These are phyloP conservation scores for Russula vinacea DNA, from an alignment of 768 basidiomycete genomes.

Conservation along the genomic window DNA sequence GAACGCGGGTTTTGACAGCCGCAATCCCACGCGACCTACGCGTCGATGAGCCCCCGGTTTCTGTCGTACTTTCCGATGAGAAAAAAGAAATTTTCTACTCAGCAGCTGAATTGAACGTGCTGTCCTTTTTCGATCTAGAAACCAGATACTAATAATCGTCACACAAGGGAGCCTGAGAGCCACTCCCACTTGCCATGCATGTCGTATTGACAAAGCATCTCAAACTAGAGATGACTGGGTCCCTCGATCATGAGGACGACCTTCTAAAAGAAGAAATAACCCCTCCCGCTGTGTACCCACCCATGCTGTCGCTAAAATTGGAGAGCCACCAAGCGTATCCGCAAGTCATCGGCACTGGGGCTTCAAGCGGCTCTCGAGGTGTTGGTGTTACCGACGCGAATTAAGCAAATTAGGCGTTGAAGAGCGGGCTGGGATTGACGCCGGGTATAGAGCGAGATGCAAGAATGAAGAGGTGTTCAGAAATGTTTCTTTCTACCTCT, in stretches of 20 bases:
- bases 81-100: slow-evolving; percentile 9
- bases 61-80: too few relatives aligned
- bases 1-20: background rate
- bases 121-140: background rate
- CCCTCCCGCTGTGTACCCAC: background rate
- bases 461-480: background rate
- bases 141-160: background rate
- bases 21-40: background rate
- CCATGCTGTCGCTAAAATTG: background rate
- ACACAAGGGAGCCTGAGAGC: background rate
- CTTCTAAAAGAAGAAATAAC: background rate
- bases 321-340: slow-evolving; percentile 5
- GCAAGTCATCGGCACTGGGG: background rate
- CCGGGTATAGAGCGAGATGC: background rate
- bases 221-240: background rate
- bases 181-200: background rate
- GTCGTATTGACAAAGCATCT: background rate
- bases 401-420: background rate
- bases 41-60: background rate
- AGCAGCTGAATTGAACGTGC: background rate
- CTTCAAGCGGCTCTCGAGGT: background rate
- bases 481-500: too few relatives aligned
- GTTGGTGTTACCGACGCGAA: background rate
- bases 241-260: background rate
- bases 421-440: background rate